A percentile compares a stretch with the other conserved stretches of the same genome.
Evolutionary conservation across 164 flowering plant species (phyloP).

Genomic region (Annona squamosa): DNA sequence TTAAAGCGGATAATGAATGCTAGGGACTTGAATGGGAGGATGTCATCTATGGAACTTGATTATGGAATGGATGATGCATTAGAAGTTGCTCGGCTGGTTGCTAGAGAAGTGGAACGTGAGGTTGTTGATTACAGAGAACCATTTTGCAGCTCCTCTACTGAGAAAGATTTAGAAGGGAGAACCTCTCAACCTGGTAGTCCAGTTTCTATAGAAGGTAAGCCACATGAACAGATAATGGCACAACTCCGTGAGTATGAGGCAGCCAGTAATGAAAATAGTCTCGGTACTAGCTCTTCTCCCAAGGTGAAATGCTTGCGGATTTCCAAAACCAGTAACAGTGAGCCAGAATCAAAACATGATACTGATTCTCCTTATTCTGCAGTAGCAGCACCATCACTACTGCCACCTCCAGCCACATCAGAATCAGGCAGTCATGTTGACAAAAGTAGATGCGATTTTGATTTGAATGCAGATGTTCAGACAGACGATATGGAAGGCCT

Average conservation of each 20-base stretch:
- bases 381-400: conserved; percentile 19
- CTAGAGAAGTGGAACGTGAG: conserved; percentile 68
- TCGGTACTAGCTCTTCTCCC: conserved; percentile 27
- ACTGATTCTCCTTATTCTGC: conserved; percentile 42
- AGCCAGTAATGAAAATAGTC: conserved; percentile 16
- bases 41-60: conserved; percentile 51
- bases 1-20: conserved; percentile 18
- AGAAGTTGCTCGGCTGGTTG: conserved; percentile 78
- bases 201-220: conserved; percentile 39
- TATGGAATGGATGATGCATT: conserved; percentile 72
- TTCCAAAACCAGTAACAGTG: conserved; percentile 19
- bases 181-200: conserved; percentile 41
- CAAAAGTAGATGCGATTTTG: conserved; percentile 43
- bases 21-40: conserved; percentile 19
- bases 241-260: conserved; percentile 20
- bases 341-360: conserved; percentile 26
- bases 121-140: conserved; percentile 48
- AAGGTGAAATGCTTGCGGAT: conserved; percentile 18
- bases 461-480: conserved; percentile 51
- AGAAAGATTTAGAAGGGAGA: conserved; percentile 37
- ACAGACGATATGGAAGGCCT: conserved; percentile 43
- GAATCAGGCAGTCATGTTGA: conserved; percentile 30
- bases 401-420: no score
- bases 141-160: conserved; percentile 52
- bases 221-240: conserved; percentile 19